These are phyloP conservation scores for Cicer cuneatum DNA, from an alignment of 306 rosid genomes.

Conservation along the genomic window DNA sequence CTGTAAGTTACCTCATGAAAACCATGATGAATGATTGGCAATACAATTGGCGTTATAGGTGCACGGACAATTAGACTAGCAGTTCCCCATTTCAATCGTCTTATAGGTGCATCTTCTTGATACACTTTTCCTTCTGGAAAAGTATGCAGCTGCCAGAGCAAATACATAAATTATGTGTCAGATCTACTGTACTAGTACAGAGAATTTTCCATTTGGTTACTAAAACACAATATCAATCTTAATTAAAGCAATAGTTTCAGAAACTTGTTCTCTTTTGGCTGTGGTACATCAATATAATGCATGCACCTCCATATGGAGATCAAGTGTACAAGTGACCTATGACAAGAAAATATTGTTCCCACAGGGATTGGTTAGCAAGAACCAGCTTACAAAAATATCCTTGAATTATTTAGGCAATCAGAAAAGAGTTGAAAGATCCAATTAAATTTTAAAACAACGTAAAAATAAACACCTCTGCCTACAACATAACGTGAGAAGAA, in stretches of 20 bases:
- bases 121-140: conserved; percentile 90
- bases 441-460: neutral
- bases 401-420: neutral
- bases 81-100: conserved; percentile 92
- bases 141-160: conserved; percentile 72
- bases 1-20: conserved; percentile 66
- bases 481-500: neutral
- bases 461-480: neutral
- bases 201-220: conserved; percentile 10
- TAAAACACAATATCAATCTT: neutral
- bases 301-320: neutral
- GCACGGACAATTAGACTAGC: conserved; percentile 94
- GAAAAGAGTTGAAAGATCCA: neutral
- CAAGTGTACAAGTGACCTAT: conserved; percentile 11
- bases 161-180: conserved; percentile 37
- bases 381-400: neutral
- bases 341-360: neutral
- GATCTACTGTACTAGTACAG: conserved; percentile 6
- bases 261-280: conserved; percentile 23
- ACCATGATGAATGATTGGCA: conserved; percentile 89
- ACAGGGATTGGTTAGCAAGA: neutral
- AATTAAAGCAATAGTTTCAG: conserved; percentile 19
- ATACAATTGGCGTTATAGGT: conserved; percentile 74
- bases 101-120: conserved; percentile 83
- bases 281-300: neutral